phyloP scores from a whole-genome alignment of 2,329 filamentous ascomycete genomes.

The Paecilomyces sp. region DNA sequence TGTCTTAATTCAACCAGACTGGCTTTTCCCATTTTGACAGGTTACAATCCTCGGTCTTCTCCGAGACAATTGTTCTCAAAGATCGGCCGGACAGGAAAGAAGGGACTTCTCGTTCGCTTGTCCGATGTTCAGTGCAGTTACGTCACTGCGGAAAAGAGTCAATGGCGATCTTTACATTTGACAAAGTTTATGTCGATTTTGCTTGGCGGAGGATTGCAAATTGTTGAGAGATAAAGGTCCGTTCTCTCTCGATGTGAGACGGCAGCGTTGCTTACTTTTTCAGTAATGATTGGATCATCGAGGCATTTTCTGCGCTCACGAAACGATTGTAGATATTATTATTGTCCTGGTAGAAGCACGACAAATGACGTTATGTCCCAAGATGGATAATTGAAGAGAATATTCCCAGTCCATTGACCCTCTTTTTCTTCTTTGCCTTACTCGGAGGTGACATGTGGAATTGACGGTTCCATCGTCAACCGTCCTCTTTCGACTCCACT shows the following conservation, averaged over 20 bases:
- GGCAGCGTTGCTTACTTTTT: neutral
- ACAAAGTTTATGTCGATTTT: neutral
- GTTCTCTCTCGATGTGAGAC: neutral
- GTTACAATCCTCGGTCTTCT: neutral
- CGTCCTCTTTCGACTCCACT: neutral
- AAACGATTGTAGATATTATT: neutral
- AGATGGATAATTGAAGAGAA: neutral
- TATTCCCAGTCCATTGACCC: neutral
- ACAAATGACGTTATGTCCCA: neutral
- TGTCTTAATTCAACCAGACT: neutral
- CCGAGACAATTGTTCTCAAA: neutral
- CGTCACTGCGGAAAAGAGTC: neutral
- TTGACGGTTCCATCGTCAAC: neutral
- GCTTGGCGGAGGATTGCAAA: neutral
- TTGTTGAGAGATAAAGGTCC: neutral
- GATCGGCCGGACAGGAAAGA: neutral
- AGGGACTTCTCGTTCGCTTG: neutral
- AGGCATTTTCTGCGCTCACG: neutral
- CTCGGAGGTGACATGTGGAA: neutral
- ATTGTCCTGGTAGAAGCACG: neutral
- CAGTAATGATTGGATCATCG: neutral
- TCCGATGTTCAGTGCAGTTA: neutral
- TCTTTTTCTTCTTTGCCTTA: neutral
- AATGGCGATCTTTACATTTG: neutral
- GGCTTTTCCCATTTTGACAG: neutral